Conservation (phyloP, 305 asterid genomes). For the Euphrasia arctica region DNA sequence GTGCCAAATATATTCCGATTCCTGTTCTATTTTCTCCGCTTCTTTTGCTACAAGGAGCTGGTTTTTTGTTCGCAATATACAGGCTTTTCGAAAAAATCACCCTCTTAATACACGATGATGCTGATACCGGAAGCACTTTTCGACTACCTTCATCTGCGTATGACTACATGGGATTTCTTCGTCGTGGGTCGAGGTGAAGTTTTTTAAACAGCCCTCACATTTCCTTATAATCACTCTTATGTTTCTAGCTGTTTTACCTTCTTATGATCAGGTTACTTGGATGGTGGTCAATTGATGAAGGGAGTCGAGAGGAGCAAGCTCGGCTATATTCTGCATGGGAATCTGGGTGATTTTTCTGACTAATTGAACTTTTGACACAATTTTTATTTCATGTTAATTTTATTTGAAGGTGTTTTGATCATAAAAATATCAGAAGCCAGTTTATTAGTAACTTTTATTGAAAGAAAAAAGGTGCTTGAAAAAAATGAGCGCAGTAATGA, state of each 20-base stretch:
- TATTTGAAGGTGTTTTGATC: neutral
- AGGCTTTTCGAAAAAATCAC: slow-evolving; percentile 55
- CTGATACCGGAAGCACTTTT: slow-evolving; percentile 51
- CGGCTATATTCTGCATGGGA: slow-evolving; percentile 63
- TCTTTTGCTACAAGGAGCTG: slow-evolving; percentile 87
- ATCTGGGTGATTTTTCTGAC: slow-evolving; percentile 55
- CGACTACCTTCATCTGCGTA: slow-evolving; percentile 53
- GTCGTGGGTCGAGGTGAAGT: slow-evolving; percentile 72
- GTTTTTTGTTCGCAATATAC: slow-evolving; percentile 64
- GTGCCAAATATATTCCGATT: slow-evolving; percentile 68
- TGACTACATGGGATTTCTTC: slow-evolving; percentile 73
- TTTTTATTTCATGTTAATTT: slow-evolving; percentile 4
- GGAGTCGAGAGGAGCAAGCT: slow-evolving; percentile 92
- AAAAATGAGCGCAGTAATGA: neutral
- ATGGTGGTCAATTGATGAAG: slow-evolving; percentile 98
- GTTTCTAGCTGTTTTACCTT: slow-evolving; percentile 20
- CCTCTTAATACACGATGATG: slow-evolving; percentile 36
- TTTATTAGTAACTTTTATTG: neutral
- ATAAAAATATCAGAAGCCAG: neutral
- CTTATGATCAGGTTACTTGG: slow-evolving; percentile 61
- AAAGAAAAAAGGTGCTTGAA: neutral
- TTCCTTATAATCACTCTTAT: neutral
- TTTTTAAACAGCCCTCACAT: neutral
- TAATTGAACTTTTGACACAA: neutral
- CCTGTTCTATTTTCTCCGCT: slow-evolving; percentile 78